These are phyloP conservation scores for Staphylotrichum tortipilum DNA, from an alignment of 495 filamentous ascomycete genomes.

Conservation along the genomic window DNA sequence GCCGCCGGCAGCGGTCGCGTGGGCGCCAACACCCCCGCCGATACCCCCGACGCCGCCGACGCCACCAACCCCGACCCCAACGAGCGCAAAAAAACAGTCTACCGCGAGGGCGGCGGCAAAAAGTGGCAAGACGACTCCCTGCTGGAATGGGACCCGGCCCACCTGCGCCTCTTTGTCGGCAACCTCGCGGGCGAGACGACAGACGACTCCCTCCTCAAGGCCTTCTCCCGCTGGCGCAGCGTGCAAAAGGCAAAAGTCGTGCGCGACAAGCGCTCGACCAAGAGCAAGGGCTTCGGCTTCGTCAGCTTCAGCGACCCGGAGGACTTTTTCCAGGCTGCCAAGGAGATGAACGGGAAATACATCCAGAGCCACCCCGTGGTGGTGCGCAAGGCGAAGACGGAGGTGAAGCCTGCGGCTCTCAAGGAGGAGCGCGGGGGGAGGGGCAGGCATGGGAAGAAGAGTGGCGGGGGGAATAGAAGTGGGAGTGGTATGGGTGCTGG, in stretches of 20 bases:
- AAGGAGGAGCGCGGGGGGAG: slow-evolving; percentile 36
- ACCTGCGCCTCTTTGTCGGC: slow-evolving; percentile 90
- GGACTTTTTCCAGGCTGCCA: slow-evolving; percentile 87
- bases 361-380: slow-evolving; percentile 92
- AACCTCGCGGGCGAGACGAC: slow-evolving; percentile 98
- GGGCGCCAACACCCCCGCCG: slow-evolving; percentile 13
- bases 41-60: slow-evolving; percentile 29
- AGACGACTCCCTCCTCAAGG: slow-evolving; percentile 89
- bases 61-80: slow-evolving; percentile 2
- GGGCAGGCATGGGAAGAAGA: slow-evolving; percentile 29
- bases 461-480: slow-evolving; percentile 26
- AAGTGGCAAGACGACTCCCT: slow-evolving; percentile 79
- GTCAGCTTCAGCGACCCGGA: slow-evolving; percentile 92
- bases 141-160: slow-evolving; percentile 91
- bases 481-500: slow-evolving; percentile 22
- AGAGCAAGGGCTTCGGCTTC: slow-evolving; percentile 93
- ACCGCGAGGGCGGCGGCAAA: slow-evolving; percentile 79
- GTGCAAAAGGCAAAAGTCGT: slow-evolving; percentile 92
- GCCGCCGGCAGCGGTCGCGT: slow-evolving; percentile 15
- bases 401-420: slow-evolving; percentile 61
- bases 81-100: slow-evolving; percentile 62
- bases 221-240: slow-evolving; percentile 78
- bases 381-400: slow-evolving; percentile 78
- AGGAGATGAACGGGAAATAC: slow-evolving; percentile 99
- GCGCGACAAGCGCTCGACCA: slow-evolving; percentile 87